Base-by-base conservation (phyloP, 164 flowering plant species). In the Chloranthus sessilifolius region DNA sequence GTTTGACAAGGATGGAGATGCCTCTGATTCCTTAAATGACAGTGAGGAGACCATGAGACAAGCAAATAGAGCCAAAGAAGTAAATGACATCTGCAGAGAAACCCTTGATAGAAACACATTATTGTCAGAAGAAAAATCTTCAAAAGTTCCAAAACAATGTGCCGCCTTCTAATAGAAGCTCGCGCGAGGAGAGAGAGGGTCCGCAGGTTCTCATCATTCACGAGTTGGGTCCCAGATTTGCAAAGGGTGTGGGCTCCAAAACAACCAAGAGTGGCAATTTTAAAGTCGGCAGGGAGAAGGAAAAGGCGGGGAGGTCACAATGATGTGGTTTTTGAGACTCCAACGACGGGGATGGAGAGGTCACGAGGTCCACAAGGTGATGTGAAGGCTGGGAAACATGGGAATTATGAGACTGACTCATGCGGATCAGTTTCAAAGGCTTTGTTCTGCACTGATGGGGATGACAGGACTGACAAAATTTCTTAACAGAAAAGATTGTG, bases 201-300 rank as follows among this genome's bases (percentile, higher is more conserved):
- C 17, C 51, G 78, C 9, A 79, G 88, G 64, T 72, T 78, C 62
- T 59, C 76, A 22, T 75, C 80, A 54, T 88, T 79, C 59, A 77
- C 89, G 2, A 76, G 79, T 15, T 58, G 85, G 78, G 55, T 62
- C 46, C 89, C 83, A 4, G 90, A 88, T 63, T 59, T 91, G 69
- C 88, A 73, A 43, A 75, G 87, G 58, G 87, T 91, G 25, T 88
- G 98, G 96, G 94, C 94, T 14, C 94, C 95, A 47, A 91, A 82
- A 62, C 88, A 72, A 45, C 52, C 62, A 4, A 78, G 71, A 64
- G n/a, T n/a, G n/a, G n/a, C n/a, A n/a, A 61, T n/a, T n/a, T n/a
- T n/a, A n/a, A n/a, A n/a, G n/a, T n/a, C 19, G n/a, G 31, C 65
- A 33, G 31, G 43, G 38, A 75, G 49, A 49, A 17, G 38, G 10